Base-by-base conservation (phyloP, 148 eudicot genomes). In the Rhododendron griersonianum region DNA sequence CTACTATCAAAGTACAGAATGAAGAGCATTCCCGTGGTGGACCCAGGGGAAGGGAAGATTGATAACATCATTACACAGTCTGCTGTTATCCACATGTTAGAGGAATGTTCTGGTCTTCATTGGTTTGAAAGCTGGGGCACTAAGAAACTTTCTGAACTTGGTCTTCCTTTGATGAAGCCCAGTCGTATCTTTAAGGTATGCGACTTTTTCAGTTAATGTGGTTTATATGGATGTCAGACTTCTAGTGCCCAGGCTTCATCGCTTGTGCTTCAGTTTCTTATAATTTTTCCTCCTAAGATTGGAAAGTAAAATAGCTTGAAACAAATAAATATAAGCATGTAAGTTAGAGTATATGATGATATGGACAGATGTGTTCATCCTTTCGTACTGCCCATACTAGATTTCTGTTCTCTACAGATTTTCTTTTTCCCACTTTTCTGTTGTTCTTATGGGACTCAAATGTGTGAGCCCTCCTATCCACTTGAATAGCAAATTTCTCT, bases 121-220 rank as follows among this genome's bases (percentile, higher is more conserved):
- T 96, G 99, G 99, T 96, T 96, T 83, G 94, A 93, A 80, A 94
- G 91, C 88, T 96, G 96, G 95, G 98, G 99, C 65, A 89, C 92
- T 73, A 94, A 92, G 90, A 93, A 87, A 83, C 90, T 96, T 44
- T 87, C 89, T 67, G 96, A 95, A 45, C 92, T 96, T 53, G 98
- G 96, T 89, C 98, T 96, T 86, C 99, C 99, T 15, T 85, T 94
- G 86, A 94, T 95, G 96, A 92, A 83, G 83, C 85, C 91, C 30
- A 89, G 86, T 83, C 88, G 75, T 48, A 89, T 96, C 10, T 80
- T 95, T 14, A 91, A 94, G 98, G 99, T 95, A 82, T 61, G 79
- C 41, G 11, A 30, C 50, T 51, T 78, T n/a, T 50, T 25, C 76
- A 41, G 48, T 87, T 45, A 14, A 7, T 41, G 25, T 35, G 61